These are phyloP conservation scores for Monosporascus ibericus DNA, from an alignment of 2,329 filamentous ascomycete species.

Conservation along the genomic window DNA sequence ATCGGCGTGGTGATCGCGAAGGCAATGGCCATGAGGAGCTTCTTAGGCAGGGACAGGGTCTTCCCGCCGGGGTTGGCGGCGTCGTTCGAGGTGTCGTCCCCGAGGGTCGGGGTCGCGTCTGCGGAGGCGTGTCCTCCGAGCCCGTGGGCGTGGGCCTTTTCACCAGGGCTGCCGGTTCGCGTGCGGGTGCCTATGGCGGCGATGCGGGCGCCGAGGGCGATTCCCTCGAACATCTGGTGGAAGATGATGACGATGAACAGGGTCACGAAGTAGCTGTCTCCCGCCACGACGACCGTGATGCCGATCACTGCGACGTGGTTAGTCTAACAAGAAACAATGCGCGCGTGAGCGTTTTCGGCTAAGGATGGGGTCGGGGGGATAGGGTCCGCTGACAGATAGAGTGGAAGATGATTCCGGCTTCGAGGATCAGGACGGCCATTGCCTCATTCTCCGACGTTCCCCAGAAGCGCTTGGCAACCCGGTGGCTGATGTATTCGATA, in stretches of 20 bases:
- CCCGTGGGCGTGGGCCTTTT: neutral
- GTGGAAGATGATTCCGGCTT: constrained; percentile 70
- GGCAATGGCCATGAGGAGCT: constrained; percentile 54
- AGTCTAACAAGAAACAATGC: neutral
- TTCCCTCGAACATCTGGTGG: constrained; percentile 73
- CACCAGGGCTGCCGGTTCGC: neutral
- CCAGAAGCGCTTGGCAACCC: constrained; percentile 39
- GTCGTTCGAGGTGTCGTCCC: neutral
- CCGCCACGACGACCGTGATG: constrained; percentile 55
- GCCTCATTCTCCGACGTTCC: constrained; percentile 21
- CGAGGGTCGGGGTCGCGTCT: neutral
- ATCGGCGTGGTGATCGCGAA: constrained; percentile 70
- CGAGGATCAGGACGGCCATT: constrained; percentile 62
- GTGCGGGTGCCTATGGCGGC: constrained; percentile 44
- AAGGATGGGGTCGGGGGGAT: no score
- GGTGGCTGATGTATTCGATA: constrained; percentile 61
- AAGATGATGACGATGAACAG: constrained; percentile 67
- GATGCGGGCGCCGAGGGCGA: constrained; percentile 67
- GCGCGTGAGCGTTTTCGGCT: no score
- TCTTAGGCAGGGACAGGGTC: constrained; percentile 36
- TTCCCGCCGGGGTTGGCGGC: neutral
- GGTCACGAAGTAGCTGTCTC: constrained; percentile 49
- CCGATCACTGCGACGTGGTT: constrained; percentile 46
- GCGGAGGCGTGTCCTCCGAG: neutral
- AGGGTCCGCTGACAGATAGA: constrained; percentile 50